A percentile compares a stretch with the other conserved stretches of the same genome.
Conservation (phyloP, 192 early-diverging fungal genomes). For the Piromyces sp. region DNA sequence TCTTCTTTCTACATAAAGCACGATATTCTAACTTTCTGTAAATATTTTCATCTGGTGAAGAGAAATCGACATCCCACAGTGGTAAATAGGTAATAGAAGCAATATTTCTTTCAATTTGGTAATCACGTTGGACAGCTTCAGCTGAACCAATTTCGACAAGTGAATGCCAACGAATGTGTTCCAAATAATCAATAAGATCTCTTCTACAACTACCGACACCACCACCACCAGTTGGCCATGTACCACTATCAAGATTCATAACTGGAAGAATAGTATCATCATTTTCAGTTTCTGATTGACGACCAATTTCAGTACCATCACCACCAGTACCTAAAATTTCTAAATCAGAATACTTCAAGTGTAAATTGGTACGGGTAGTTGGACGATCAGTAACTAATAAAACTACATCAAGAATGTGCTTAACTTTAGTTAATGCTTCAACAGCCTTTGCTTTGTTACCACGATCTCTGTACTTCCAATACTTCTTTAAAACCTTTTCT, state of each 20-base stretch:
- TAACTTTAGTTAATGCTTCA: conserved; percentile 6
- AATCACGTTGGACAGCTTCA: conserved; percentile 22
- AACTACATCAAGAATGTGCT: conserved; percentile 3
- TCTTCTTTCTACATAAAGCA: conserved; percentile 4
- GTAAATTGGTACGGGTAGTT: conserved; percentile 11
- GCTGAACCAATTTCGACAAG: conserved; percentile 19
- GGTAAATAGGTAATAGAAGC: conserved; percentile 18
- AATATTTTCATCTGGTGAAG: conserved; percentile 19
- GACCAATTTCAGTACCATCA: conserved; percentile 11
- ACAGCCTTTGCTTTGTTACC: conserved; percentile 9
- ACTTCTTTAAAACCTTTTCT: conserved; percentile 9
- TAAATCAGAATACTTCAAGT: conserved; percentile 16
- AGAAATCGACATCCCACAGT: conserved; percentile 25
- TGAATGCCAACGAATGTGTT: conserved; percentile 19
- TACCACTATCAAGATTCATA: conserved; percentile 20
- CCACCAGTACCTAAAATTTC: conserved; percentile 15
- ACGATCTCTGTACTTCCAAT: conserved; percentile 13
- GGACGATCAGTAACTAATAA: conserved; percentile 15
- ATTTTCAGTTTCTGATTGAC: not conserved
- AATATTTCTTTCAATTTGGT: conserved; percentile 24
- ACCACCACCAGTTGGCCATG: conserved; percentile 25
- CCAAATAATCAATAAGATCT: conserved; percentile 17
- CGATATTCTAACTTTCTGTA: conserved; percentile 6
- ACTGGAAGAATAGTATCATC: conserved; percentile 11
- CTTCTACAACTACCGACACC: conserved; percentile 23